A percentile compares a stretch with the other conserved stretches of the same genome.
phyloP scores from a whole-genome alignment of 2,329 filamentous ascomycete genomes.

The Blastomyces percursus region DNA sequence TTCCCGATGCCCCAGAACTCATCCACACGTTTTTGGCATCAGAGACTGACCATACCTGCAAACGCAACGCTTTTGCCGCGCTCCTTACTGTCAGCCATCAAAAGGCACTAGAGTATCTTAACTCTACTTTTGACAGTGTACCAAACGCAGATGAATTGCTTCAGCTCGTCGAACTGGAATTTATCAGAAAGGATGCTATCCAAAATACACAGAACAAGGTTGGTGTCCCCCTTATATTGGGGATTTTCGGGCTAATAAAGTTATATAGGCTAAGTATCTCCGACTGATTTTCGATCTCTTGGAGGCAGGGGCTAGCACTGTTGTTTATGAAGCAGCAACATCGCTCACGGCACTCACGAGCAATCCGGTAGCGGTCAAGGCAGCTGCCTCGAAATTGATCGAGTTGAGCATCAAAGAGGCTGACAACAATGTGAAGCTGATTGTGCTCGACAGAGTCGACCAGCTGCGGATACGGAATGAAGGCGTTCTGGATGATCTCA shows the following conservation, averaged over 20 bases:
- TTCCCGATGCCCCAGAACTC: constrained; percentile 90
- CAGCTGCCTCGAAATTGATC: constrained; percentile 89
- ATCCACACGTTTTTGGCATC: constrained; percentile 79
- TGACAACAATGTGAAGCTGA: constrained; percentile 98
- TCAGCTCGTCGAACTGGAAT: constrained; percentile 88
- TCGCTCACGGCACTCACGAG: constrained; percentile 86
- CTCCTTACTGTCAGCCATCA: constrained; percentile 86
- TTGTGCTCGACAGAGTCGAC: constrained; percentile 89
- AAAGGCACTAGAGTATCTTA: constrained; percentile 78
- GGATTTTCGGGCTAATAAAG: constrained; percentile 16
- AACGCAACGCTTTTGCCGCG: constrained; percentile 92
- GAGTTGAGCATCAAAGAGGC: constrained; percentile 95
- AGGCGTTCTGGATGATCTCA: constrained; percentile 81
- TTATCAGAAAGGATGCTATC: constrained; percentile 94
- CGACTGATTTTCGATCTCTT: constrained; percentile 92
- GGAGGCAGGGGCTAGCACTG: constrained; percentile 84
- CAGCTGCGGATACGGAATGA: constrained; percentile 78
- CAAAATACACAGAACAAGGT: constrained; percentile 92
- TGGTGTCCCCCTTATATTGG: constrained; percentile 17
- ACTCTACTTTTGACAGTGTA: constrained; percentile 81
- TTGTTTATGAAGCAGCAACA: constrained; percentile 94
- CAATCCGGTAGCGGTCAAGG: constrained; percentile 96
- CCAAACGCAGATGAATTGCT: constrained; percentile 89
- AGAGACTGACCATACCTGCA: constrained; percentile 91
- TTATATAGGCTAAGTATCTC: constrained; percentile 65